phyloP scores from a whole-genome alignment of 257 asterid species.

The Dorcoceras hygrometricum region DNA sequence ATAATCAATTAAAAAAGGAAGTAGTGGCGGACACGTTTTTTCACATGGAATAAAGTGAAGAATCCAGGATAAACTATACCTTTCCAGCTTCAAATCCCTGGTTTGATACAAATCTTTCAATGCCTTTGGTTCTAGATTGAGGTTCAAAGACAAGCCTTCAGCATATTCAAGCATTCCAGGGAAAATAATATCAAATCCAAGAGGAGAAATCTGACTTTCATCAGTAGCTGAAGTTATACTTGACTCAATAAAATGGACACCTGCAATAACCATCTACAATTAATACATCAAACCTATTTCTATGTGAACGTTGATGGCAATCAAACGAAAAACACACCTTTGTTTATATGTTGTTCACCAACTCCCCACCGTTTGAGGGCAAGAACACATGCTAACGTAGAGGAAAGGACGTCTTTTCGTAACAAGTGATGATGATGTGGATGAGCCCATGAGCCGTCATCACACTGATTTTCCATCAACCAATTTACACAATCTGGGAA shows the following conservation, averaged over 20 bases:
- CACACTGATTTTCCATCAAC: constrained; percentile 70
- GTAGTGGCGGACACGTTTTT: background rate
- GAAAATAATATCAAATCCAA: constrained; percentile 76
- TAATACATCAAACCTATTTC: background rate
- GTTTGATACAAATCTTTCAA: constrained; percentile 39
- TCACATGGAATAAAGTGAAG: background rate
- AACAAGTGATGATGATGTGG: constrained; percentile 61
- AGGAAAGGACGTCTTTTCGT: constrained; percentile 67
- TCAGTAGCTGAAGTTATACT: constrained; percentile 51
- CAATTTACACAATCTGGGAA: constrained; percentile 72
- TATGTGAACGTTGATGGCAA: background rate
- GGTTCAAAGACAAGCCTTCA: constrained; percentile 46
- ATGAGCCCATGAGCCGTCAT: constrained; percentile 87
- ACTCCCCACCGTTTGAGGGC: constrained; percentile 82
- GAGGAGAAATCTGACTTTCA: constrained; percentile 50
- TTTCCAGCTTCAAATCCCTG: constrained; percentile 68
- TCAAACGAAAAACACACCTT: constrained; percentile 39
- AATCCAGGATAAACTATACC: constrained; percentile 36
- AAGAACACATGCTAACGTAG: constrained; percentile 84
- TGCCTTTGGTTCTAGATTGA: constrained; percentile 46
- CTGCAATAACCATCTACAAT: constrained; percentile 34
- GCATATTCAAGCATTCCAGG: constrained; percentile 83
- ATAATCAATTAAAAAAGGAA: background rate
- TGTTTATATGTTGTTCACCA: constrained; percentile 57
- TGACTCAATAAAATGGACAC: constrained; percentile 56